These are phyloP conservation scores for Pichia heedii DNA, from an alignment of 805 yeast species.

Conservation along the genomic window DNA sequence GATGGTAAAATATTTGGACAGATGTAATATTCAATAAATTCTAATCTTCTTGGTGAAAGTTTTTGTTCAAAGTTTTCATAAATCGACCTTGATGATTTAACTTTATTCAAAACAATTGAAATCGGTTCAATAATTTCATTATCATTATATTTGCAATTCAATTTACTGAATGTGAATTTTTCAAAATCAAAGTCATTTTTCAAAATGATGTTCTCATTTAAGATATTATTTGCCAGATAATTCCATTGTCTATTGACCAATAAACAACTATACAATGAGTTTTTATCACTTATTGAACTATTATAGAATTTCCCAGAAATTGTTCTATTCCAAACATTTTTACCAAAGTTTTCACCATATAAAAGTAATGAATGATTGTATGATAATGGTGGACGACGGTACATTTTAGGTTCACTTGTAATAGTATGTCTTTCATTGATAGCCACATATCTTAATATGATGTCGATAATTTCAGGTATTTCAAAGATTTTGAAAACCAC, in stretches of 20 bases:
- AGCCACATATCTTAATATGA: slow-evolving; percentile 56
- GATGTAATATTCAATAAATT: slow-evolving; percentile 73
- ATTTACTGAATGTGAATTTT: slow-evolving; percentile 8
- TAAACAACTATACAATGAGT: slow-evolving; percentile 48
- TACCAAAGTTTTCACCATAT: slow-evolving; percentile 29
- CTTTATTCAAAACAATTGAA: slow-evolving; percentile 59
- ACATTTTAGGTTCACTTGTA: slow-evolving; percentile 55
- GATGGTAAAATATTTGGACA: slow-evolving; percentile 67
- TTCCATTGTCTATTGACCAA: slow-evolving; percentile 64
- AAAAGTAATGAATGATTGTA: slow-evolving; percentile 57
- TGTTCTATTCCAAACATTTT: slow-evolving; percentile 35
- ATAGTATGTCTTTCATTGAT: slow-evolving; percentile 33
- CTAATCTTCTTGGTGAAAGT: slow-evolving; percentile 39
- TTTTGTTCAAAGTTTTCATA: slow-evolving; percentile 37
- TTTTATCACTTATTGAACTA: background rate
- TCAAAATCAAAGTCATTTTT: slow-evolving; percentile 33
- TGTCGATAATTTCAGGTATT: slow-evolving; percentile 66
- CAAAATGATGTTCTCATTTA: slow-evolving; percentile 50
- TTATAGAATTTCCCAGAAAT: slow-evolving; percentile 4
- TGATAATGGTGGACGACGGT: slow-evolving; percentile 61
- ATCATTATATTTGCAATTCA: background rate
- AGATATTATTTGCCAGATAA: slow-evolving; percentile 42
- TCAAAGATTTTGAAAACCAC: slow-evolving; percentile 37
- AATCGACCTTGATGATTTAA: slow-evolving; percentile 44
- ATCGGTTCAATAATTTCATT: slow-evolving; percentile 10